Evolutionary conservation across 2,329 filamentous ascomycete species (phyloP).

Genomic region (Hortaea sp.): DNA sequence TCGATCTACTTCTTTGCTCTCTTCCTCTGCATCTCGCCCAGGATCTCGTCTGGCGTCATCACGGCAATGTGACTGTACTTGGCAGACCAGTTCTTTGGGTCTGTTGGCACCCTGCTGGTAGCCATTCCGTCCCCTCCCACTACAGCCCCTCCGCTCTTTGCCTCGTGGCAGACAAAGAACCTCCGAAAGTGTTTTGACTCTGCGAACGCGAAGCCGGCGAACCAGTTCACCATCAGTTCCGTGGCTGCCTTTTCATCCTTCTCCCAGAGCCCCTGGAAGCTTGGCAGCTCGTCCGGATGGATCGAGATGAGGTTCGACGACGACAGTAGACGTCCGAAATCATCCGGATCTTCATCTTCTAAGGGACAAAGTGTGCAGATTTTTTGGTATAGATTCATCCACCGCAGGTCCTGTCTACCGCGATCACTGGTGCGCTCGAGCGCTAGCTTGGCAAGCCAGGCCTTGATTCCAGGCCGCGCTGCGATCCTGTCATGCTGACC

Average conservation of each 20-base stretch:
- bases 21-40: constrained; percentile 6
- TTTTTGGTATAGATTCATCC: constrained; percentile 13
- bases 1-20: background rate
- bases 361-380: constrained; percentile 19
- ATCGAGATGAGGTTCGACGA: constrained; percentile 15
- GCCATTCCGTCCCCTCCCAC: constrained; percentile 4
- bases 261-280: constrained; percentile 15
- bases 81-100: constrained; percentile 17
- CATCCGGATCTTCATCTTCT: constrained; percentile 11
- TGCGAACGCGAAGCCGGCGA: constrained; percentile 18
- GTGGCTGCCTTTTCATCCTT: constrained; percentile 15
- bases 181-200: constrained; percentile 16
- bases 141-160: constrained; percentile 1
- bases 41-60: constrained; percentile 6
- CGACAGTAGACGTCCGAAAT: constrained; percentile 8
- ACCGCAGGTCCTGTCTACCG: constrained; percentile 4
- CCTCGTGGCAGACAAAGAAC: constrained; percentile 21
- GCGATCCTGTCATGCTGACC: constrained; percentile 16
- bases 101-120: constrained; percentile 1
- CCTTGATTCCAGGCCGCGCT: constrained; percentile 18
- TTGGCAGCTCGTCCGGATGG: constrained; percentile 13
- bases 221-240: constrained; percentile 24
- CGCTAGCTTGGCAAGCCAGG: constrained; percentile 14
- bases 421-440: constrained; percentile 8
- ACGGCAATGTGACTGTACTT: constrained; percentile 20